A percentile compares a stretch with the other conserved stretches of the same genome.
Evolutionary conservation across 805 yeast genomes (phyloP).

Genomic region (Candida sithepensis): DNA sequence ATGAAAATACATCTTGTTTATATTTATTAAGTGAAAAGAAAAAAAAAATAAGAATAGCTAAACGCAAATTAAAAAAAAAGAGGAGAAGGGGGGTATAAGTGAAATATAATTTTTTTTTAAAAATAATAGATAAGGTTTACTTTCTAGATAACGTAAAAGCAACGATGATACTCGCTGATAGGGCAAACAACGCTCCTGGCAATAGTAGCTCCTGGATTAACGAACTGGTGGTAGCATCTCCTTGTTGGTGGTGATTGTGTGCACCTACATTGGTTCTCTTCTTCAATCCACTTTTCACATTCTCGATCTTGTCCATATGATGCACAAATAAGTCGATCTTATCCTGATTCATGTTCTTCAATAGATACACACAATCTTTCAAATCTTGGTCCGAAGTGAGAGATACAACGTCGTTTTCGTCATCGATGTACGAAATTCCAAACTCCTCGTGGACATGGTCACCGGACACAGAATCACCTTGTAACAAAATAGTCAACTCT

Average conservation of each 20-base stretch:
- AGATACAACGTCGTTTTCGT: constrained; percentile 78
- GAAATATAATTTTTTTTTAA: neutral
- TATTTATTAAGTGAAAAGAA: constrained; percentile 7
- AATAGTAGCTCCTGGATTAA: constrained; percentile 57
- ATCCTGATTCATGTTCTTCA: constrained; percentile 43
- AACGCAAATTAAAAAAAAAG: neutral
- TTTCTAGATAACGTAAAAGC: constrained; percentile 52
- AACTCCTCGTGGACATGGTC: constrained; percentile 1
- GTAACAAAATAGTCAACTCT: constrained; percentile 29
- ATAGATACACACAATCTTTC: constrained; percentile 63
- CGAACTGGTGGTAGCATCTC: neutral
- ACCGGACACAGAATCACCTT: neutral
- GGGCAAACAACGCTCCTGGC: constrained; percentile 58
- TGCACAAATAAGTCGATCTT: constrained; percentile 75
- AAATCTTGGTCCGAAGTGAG: constrained; percentile 74
- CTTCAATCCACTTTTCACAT: constrained; percentile 6
- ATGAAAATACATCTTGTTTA: constrained; percentile 14
- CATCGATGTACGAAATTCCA: constrained; percentile 76
- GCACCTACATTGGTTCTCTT: neutral
- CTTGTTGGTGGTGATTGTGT: no score
- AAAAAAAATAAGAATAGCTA: neutral
- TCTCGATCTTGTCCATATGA: constrained; percentile 48
- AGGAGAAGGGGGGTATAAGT: no score
- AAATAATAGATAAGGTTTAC: constrained; percentile 12
- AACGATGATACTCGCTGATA: constrained; percentile 56